Evolutionary conservation across 2,329 filamentous ascomycete species (phyloP).

Genomic region (Epichloe brachyelytri): DNA sequence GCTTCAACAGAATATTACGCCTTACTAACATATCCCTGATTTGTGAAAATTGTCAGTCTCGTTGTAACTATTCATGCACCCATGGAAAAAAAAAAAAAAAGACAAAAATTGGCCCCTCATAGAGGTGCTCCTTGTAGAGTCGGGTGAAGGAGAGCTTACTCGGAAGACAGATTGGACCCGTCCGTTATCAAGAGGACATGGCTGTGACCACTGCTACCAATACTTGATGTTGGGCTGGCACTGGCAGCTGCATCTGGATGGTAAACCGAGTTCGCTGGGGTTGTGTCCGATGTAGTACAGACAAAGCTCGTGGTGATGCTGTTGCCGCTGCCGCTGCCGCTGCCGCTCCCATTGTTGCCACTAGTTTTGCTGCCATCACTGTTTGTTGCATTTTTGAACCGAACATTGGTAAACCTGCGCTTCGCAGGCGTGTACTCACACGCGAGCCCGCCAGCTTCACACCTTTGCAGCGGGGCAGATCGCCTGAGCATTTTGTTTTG

Average conservation of each 20-base stretch:
- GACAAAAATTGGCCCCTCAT: not conserved
- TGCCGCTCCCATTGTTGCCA: not conserved
- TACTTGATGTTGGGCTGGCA: slow-evolving; percentile 10
- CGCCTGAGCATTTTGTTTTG: slow-evolving; percentile 31
- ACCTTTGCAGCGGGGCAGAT: slow-evolving; percentile 27
- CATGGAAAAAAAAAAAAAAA: too few relatives aligned
- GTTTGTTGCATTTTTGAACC: slow-evolving; percentile 9
- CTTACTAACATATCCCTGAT: slow-evolving; percentile 21
- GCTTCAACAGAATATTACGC: slow-evolving; percentile 22
- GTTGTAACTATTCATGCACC: not conserved
- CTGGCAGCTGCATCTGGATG: slow-evolving; percentile 9
- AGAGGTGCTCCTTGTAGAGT: not conserved
- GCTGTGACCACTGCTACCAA: slow-evolving; percentile 4
- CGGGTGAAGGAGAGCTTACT: slow-evolving; percentile 13
- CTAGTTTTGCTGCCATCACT: not conserved
- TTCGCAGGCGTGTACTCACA: slow-evolving; percentile 29
- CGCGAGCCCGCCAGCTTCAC: slow-evolving; percentile 18
- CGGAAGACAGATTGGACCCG: slow-evolving; percentile 12
- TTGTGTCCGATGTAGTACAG: not conserved
- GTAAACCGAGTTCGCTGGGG: slow-evolving; percentile 3
- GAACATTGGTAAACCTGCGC: slow-evolving; percentile 24
- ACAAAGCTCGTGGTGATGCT: not conserved
- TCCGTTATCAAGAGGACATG: slow-evolving; percentile 13
- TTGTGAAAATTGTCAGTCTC: not conserved
- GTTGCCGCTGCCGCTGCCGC: too few relatives aligned